A percentile compares a stretch with the other conserved stretches of the same genome.
phyloP scores from a whole-genome alignment of 495 filamentous ascomycete genomes.

The Penicillium herquei region DNA sequence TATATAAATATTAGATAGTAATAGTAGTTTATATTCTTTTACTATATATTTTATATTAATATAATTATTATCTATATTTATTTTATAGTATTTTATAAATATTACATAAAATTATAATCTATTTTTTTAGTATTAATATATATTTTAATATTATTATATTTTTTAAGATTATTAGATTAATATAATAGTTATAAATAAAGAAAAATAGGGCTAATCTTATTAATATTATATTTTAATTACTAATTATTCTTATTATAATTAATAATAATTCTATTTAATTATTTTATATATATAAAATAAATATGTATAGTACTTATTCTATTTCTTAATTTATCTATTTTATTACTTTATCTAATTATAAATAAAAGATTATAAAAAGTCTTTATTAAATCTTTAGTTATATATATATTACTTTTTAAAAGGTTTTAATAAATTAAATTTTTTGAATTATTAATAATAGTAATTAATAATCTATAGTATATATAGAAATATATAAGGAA shows the following conservation, averaged over 20 bases:
- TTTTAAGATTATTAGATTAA: not conserved
- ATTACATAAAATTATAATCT: not conserved
- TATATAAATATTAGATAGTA: no score
- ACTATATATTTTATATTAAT: not conserved
- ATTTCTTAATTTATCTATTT: not conserved
- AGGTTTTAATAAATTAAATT: not conserved
- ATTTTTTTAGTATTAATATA: not conserved
- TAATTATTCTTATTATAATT: not conserved
- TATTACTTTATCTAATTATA: not conserved
- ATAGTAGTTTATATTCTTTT: no score
- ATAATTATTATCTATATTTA: not conserved
- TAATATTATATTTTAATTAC: not conserved
- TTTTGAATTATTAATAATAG: not conserved
- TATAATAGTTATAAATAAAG: not conserved
- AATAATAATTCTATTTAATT: not conserved
- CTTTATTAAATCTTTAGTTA: not conserved
- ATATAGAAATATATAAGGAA: conserved; percentile 1
- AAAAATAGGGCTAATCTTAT: not conserved
- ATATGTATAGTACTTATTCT: not conserved
- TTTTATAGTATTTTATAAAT: not conserved
- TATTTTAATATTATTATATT: not conserved
- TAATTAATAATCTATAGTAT: not conserved
- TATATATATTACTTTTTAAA: conserved; percentile 1
- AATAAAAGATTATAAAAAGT: not conserved
- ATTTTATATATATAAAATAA: not conserved